phyloP scores from a whole-genome alignment of 1,284 basidiomycete genomes.

The Tilletiaria anomala region DNA sequence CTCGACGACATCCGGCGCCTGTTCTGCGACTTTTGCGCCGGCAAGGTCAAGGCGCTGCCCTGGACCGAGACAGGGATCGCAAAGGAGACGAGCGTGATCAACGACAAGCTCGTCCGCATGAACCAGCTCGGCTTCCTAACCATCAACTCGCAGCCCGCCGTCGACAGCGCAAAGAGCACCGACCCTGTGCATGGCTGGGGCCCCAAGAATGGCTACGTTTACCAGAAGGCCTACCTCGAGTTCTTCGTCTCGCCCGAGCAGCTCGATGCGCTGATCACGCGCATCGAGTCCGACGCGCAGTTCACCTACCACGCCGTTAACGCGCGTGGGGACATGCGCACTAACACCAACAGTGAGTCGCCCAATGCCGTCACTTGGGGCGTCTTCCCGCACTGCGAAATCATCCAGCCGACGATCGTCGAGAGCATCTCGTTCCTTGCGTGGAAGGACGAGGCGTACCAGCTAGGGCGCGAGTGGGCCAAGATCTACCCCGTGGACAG shows the following conservation, averaged over 20 bases:
- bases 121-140: conserved; percentile 84
- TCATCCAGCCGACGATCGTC: conserved; percentile 94
- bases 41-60: conserved; percentile 53
- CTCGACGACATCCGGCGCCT: conserved; percentile 34
- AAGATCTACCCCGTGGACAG: conserved; percentile 23
- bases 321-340: conserved; percentile 64
- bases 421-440: conserved; percentile 46
- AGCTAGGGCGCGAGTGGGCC: conserved; percentile 38
- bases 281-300: conserved; percentile 72
- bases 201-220: conserved; percentile 43
- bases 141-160: conserved; percentile 92
- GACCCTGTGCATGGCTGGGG: conserved; percentile 49
- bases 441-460: conserved; percentile 40
- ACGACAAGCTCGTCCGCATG: conserved; percentile 62
- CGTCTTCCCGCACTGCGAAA: conserved; percentile 81
- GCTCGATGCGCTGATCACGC: conserved; percentile 59
- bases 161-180: conserved; percentile 62
- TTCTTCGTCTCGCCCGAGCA: conserved; percentile 73
- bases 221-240: conserved; percentile 71
- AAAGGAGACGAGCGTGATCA: conserved; percentile 71
- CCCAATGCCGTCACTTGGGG: conserved; percentile 99
- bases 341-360: conserved; percentile 78
- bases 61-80: conserved; percentile 88
- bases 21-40: conserved; percentile 40
- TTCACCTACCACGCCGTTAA: conserved; percentile 96